A percentile compares a stretch with the other conserved stretches of the same genome.
phyloP scores from a whole-genome alignment of 257 asterid genomes.

The Gynochthodes officinalis region DNA sequence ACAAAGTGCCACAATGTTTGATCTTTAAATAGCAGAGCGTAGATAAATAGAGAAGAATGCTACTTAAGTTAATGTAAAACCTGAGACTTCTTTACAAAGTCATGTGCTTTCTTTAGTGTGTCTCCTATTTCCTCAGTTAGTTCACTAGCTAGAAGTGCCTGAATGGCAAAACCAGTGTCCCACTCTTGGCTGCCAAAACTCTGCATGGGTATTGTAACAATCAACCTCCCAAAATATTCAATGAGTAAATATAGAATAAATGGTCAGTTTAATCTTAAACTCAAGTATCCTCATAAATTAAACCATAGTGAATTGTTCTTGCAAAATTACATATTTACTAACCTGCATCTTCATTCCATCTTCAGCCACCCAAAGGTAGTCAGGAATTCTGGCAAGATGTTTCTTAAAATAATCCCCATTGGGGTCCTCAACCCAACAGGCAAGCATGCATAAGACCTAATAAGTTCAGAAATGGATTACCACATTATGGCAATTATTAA shows the following conservation, averaged over 20 bases:
- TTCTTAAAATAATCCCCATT: constrained; percentile 35
- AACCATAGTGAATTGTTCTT: background rate
- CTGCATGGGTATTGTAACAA: constrained; percentile 31
- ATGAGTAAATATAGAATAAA: background rate
- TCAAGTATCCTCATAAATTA: background rate
- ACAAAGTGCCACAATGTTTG: background rate
- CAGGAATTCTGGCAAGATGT: constrained; percentile 41
- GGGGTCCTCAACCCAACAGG: constrained; percentile 48
- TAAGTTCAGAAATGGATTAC: background rate
- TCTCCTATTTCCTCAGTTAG: constrained; percentile 58
- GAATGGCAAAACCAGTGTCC: constrained; percentile 84
- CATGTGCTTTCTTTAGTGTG: constrained; percentile 66
- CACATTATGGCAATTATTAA: background rate
- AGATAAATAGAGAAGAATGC: too few relatives aligned
- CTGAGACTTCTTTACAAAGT: constrained; percentile 74
- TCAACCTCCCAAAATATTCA: background rate
- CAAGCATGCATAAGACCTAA: constrained; percentile 25
- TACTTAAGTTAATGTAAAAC: constrained; percentile 23
- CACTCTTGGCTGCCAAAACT: constrained; percentile 88
- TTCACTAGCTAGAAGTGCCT: constrained; percentile 68
- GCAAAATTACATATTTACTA: background rate
- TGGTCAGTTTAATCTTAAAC: background rate
- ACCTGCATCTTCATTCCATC: constrained; percentile 56
- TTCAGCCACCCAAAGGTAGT: constrained; percentile 47
- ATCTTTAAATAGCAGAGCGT: background rate